These are phyloP conservation scores for Opeltia flavorubescens DNA, from an alignment of 495 filamentous ascomycete genomes.

Conservation along the genomic window DNA sequence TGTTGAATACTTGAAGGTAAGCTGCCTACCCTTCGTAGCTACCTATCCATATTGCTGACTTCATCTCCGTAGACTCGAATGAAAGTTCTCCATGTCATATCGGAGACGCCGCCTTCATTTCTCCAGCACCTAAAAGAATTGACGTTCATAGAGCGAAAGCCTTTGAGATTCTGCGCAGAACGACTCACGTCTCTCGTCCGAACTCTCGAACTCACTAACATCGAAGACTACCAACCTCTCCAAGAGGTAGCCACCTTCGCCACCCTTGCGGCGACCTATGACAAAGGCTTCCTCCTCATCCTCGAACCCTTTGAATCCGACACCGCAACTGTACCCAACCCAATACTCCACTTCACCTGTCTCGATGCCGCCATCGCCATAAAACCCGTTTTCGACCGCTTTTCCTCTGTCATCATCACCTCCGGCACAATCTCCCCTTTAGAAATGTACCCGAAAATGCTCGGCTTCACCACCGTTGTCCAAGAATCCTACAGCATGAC, in stretches of 20 bases:
- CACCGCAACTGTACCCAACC: constrained; percentile 88
- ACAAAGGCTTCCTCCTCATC: constrained; percentile 92
- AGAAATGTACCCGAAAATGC: constrained; percentile 99
- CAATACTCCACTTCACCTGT: constrained; percentile 89
- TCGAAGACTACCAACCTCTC: constrained; percentile 92
- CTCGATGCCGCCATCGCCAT: constrained; percentile 97
- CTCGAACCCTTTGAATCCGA: constrained; percentile 95
- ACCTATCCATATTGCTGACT: neutral
- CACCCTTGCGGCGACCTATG: constrained; percentile 94
- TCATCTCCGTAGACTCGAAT: constrained; percentile 54
- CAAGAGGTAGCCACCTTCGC: constrained; percentile 98
- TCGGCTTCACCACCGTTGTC: constrained; percentile 78
- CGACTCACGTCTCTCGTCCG: constrained; percentile 87
- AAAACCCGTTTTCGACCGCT: constrained; percentile 93
- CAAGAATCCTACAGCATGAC: constrained; percentile 98
- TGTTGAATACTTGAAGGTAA: constrained; percentile 84
- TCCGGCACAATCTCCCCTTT: constrained; percentile 93
- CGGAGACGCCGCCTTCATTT: constrained; percentile 91
- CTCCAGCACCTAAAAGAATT: constrained; percentile 85
- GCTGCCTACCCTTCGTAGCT: neutral
- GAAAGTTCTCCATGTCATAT: constrained; percentile 95
- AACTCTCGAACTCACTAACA: constrained; percentile 90
- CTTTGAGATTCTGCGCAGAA: constrained; percentile 88
- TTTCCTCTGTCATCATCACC: constrained; percentile 95
- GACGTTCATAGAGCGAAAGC: constrained; percentile 96